These are phyloP conservation scores for Xylaria nigripes DNA, from an alignment of 495 filamentous ascomycete genomes.

Conservation along the genomic window DNA sequence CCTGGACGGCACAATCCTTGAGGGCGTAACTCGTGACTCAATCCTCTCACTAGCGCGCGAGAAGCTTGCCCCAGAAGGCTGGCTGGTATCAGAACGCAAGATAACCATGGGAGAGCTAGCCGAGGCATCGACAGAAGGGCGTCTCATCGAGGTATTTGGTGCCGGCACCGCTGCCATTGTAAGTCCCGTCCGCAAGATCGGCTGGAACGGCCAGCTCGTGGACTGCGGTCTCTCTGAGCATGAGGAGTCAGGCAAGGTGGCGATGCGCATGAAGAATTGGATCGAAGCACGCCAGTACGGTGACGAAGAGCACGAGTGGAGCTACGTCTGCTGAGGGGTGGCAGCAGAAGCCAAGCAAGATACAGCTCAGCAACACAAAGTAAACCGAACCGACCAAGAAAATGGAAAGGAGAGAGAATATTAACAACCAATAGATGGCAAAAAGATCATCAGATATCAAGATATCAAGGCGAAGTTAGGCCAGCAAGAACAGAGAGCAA, in stretches of 20 bases:
- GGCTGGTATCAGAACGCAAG: constrained; percentile 80
- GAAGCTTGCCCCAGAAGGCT: constrained; percentile 73
- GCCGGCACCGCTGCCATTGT: constrained; percentile 84
- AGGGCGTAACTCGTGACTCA: constrained; percentile 87
- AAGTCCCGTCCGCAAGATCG: constrained; percentile 74
- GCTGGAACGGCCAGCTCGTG: constrained; percentile 70
- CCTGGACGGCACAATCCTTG: constrained; percentile 92
- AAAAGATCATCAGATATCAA: no score
- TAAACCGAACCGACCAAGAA: background rate
- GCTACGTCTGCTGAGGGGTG: constrained; percentile 37
- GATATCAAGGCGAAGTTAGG: no score
- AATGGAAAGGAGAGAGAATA: background rate
- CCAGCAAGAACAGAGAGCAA: background rate
- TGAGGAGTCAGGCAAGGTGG: constrained; percentile 80
- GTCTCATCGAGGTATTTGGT: constrained; percentile 87
- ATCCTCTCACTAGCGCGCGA: constrained; percentile 77
- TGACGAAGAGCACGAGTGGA: constrained; percentile 83
- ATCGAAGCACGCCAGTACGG: constrained; percentile 94
- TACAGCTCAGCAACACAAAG: background rate
- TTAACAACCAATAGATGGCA: background rate
- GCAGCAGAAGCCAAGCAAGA: background rate
- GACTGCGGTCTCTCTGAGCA: constrained; percentile 66
- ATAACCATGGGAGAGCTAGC: constrained; percentile 78
- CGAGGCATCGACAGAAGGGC: constrained; percentile 72
- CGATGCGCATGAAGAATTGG: constrained; percentile 85